A percentile compares a stretch with the other conserved stretches of the same genome.
Conservation (phyloP, 176 grass and related monocot genomes). For the Chloris gayana region DNA sequence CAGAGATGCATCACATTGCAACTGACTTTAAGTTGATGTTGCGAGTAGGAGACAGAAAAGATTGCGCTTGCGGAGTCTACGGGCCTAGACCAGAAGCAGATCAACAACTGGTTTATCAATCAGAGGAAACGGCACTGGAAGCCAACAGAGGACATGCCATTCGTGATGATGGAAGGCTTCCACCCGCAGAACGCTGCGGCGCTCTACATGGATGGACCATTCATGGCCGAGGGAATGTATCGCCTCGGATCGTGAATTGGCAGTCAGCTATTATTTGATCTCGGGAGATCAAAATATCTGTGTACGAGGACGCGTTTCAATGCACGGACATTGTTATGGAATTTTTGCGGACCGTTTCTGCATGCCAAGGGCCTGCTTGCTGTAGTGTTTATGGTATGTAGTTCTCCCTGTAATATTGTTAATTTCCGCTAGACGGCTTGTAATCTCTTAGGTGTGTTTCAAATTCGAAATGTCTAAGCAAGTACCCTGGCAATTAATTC, state of each 20-base stretch:
- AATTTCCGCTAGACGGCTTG: conserved; percentile 40
- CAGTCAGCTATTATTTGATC: background rate
- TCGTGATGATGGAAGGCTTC: conserved; percentile 75
- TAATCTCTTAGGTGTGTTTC: conserved; percentile 39
- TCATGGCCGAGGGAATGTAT: conserved; percentile 68
- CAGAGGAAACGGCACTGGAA: conserved; percentile 86
- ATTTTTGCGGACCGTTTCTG: conserved; percentile 38
- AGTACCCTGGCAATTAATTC: conserved; percentile 28
- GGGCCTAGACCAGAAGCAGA: conserved; percentile 82
- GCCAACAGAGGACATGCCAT: conserved; percentile 65
- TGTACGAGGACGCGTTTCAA: conserved; percentile 38
- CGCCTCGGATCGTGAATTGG: conserved; percentile 52
- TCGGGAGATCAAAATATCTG: conserved; percentile 2
- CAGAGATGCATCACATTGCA: background rate
- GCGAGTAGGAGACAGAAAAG: conserved; percentile 65
- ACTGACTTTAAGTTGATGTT: background rate
- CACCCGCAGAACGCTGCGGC: conserved; percentile 56
- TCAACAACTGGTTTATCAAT: conserved; percentile 91
- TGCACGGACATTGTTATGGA: conserved; percentile 45
- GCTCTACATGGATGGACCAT: conserved; percentile 57
- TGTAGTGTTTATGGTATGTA: conserved; percentile 48
- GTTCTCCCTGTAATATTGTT: conserved; percentile 49
- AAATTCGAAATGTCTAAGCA: conserved; percentile 16
- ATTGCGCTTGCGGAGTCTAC: conserved; percentile 59
- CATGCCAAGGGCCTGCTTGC: conserved; percentile 16